Base-by-base conservation (phyloP, 495 filamentous ascomycete species). In the Xylaria curta region DNA sequence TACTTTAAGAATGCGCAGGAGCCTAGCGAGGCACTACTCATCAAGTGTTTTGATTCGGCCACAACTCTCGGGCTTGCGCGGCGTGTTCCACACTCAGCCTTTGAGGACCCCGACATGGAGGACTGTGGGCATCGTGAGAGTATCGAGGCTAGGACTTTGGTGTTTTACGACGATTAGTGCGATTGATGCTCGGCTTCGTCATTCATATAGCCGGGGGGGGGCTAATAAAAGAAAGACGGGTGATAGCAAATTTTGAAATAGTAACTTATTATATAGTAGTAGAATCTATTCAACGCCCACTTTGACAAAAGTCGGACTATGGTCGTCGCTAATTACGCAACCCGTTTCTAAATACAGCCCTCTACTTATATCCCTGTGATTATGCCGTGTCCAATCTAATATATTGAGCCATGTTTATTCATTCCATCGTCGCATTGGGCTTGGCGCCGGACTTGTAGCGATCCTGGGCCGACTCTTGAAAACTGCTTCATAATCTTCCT, bases 381-480 rank as follows among this genome's bases (percentile, higher is more conserved):
- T 31, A 46, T 9, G 13, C 42, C 21, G 12, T 13, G 38, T 42
- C 9, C 42, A 66, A 66, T 36, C 28, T 38, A 15, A 51, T 53
- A 36, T 28, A 36, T 49, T 15, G 10, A 21, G 44, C 47, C 46
- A 70, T 33, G 54, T 36, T 28, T 47, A 36, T 63, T 36, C 62
- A 51, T 66, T 24, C 19, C 17, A 63, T 19, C 28, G 68, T 28
- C 24, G 12, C 10, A 60, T 73, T 10, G 90, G 91, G 38, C 88
- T 90, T 3, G 86, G 83, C 4, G 89, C 79, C n/a, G 93, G 93
- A 81, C 94, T 97, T 8, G 85, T 85, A 66, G 90, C 91, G 67
- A 97, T 86, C 73, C 90, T 92, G 1, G 94, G 94, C 71, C 94
- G 81, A 49, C 92, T 94, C 81, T 90, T 94, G 81, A 97, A 97